A percentile compares a stretch with the other conserved stretches of the same genome.
Evolutionary conservation across 805 yeast species (phyloP).

Genomic region (Kazachstania bromeliacearum): DNA sequence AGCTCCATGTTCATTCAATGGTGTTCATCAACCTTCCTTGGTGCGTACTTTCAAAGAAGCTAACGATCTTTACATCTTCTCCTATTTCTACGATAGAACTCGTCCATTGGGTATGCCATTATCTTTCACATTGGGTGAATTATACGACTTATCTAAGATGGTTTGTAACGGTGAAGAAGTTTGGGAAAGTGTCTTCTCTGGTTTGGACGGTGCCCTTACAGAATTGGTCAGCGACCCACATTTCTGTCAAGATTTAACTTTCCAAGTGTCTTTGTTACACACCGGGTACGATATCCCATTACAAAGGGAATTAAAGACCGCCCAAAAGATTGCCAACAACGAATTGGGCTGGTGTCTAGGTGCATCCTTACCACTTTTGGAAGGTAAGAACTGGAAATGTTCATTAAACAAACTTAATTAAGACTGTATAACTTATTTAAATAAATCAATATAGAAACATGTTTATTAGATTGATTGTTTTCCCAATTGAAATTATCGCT

Average conservation of each 20-base stretch:
- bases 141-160: conserved; percentile 66
- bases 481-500: not conserved
- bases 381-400: conserved; percentile 66
- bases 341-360: conserved; percentile 99
- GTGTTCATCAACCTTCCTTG: conserved; percentile 93
- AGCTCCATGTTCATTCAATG: conserved; percentile 91
- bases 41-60: conserved; percentile 61
- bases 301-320: conserved; percentile 82
- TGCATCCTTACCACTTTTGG: conserved; percentile 86
- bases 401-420: conserved; percentile 8
- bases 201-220: conserved; percentile 57
- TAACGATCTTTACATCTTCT: conserved; percentile 80
- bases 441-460: too few relatives aligned
- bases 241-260: conserved; percentile 90
- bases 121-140: conserved; percentile 76
- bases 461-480: too few relatives aligned
- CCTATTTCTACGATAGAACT: conserved; percentile 92
- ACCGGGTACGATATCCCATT: conserved; percentile 96
- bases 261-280: conserved; percentile 82
- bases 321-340: conserved; percentile 76
- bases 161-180: conserved; percentile 78
- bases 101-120: conserved; percentile 91
- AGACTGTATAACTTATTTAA: too few relatives aligned
- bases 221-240: conserved; percentile 71
- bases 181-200: conserved; percentile 60